Base-by-base conservation (phyloP, 2,329 filamentous ascomycete species). In the Curvularia sp. region DNA sequence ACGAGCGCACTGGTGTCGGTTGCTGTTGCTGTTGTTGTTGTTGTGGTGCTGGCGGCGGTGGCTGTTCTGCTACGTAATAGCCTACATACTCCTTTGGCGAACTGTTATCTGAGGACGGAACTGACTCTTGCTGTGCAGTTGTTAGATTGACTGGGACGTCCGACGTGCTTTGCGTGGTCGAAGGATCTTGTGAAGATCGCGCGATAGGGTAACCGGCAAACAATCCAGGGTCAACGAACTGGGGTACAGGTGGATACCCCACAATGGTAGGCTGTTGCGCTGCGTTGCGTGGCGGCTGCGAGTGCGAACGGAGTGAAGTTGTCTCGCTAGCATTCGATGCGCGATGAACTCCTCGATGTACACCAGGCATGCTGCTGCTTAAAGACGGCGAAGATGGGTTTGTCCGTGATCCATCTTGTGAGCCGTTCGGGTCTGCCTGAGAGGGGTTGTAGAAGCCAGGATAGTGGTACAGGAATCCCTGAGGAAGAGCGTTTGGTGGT, bases 11-110 rank as follows among this genome's bases (percentile, higher is more conserved):
- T 4, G 38, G 30, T n/a, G 19, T 15, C 18, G 46, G 46, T 41
- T 81, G 79, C 23, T 81, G 42, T n/a, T 23, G 19, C 21, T 21
- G 38, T 8, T 42, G 39, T 18, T 23, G 21, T 10, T 42, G 39
- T 38, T 3, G 3, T 5, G 38, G 18, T 39, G 38, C 38, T 21
- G 38, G 7, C 2, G 38, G 7, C 21, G 38, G 7, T 49, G 76
- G 75, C 45, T 81, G 79, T 25, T 82, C 79, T 10, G 76, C 77
- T 43, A 83, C 73, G 55, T 79, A 81, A 64, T 83, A 83, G 3
- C 81, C 81, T 12, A 82, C 74, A 62, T 83, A 83, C 58, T 83
- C 81, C 64, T 83, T 82, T 1, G 81, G 79, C 48, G 78, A 76
- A 10, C 75, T 74, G 52, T 72, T 74, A 13, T 77, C 69, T 5